These are phyloP conservation scores for Cyclotella choctawhatcheeana DNA, from an alignment of 108 stramenopile genomes.

Conservation along the genomic window DNA sequence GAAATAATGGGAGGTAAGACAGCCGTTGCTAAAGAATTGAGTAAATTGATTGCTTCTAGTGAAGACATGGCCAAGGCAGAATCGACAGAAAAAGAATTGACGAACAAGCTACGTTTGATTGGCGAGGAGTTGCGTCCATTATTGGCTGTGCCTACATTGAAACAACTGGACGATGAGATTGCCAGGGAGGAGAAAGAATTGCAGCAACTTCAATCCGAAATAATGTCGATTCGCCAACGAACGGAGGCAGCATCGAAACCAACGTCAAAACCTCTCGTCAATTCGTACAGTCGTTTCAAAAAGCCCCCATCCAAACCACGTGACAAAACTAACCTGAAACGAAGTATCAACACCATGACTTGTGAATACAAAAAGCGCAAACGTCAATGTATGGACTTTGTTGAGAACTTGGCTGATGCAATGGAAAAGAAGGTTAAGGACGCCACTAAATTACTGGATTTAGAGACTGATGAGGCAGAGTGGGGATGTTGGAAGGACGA, in stretches of 20 bases:
- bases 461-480: constrained; percentile 82
- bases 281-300: constrained; percentile 3
- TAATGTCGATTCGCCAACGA: constrained; percentile 38
- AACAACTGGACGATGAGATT: constrained; percentile 54
- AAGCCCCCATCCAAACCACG: constrained; percentile 26
- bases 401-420: constrained; percentile 81
- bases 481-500: constrained; percentile 36
- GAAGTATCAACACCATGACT: constrained; percentile 76
- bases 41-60: constrained; percentile 33
- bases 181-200: constrained; percentile 41
- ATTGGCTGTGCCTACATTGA: constrained; percentile 56
- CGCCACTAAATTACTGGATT: constrained; percentile 72
- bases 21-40: constrained; percentile 26
- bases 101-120: constrained; percentile 25
- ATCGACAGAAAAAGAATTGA: constrained; percentile 32
- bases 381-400: constrained; percentile 84
- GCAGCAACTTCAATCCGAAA: constrained; percentile 32
- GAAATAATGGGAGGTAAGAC: constrained; percentile 21
- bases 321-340: constrained; percentile 55
- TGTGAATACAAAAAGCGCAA: constrained; percentile 76
- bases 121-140: constrained; percentile 48
- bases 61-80: constrained; percentile 46
- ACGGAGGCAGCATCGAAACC: constrained; percentile 12
- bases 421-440: constrained; percentile 89
- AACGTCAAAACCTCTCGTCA: background rate